These are phyloP conservation scores for Tylopilus intermedius DNA, from an alignment of 768 basidiomycete species.

Conservation along the genomic window DNA sequence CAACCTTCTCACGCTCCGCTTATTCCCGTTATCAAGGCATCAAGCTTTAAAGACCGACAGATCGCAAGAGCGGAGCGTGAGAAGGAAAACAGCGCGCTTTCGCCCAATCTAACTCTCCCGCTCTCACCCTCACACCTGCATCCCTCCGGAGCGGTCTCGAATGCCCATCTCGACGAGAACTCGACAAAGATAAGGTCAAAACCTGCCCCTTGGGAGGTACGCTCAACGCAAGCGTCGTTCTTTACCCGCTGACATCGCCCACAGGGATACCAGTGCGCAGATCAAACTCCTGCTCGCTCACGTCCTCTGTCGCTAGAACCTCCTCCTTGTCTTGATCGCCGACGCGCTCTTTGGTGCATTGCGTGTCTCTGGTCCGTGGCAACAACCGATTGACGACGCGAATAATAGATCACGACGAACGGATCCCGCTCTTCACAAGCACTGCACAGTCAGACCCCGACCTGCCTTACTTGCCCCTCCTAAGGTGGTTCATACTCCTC, in stretches of 20 bases:
- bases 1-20: too few relatives aligned
- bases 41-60: too few relatives aligned
- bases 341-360: conserved; percentile 77
- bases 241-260: conserved; percentile 10
- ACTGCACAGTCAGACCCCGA: conserved; percentile 66
- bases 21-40: too few relatives aligned
- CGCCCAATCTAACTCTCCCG: too few relatives aligned
- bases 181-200: conserved; percentile 86
- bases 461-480: conserved; percentile 73
- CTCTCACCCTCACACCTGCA: too few relatives aligned
- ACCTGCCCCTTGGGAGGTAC: conserved; percentile 94
- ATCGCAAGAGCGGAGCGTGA: too few relatives aligned
- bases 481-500: conserved; percentile 46
- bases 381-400: background rate
- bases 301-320: too few relatives aligned
- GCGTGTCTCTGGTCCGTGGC: background rate
- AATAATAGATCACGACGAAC: conserved; percentile 75
- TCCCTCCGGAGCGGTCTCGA: conserved; percentile 58
- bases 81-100: too few relatives aligned
- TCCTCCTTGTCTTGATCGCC: conserved; percentile 75
- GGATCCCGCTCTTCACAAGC: conserved; percentile 69
- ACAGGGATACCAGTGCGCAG: conserved; percentile 93
- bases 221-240: conserved; percentile 2
- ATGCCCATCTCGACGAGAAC: conserved; percentile 79
- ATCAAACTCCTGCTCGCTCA: conserved; percentile 25